Evolutionary conservation across 345 rosid genomes (phyloP), one percentile per base, ranked within the genome.

Genomic region (Moringa oleifera): DNA sequence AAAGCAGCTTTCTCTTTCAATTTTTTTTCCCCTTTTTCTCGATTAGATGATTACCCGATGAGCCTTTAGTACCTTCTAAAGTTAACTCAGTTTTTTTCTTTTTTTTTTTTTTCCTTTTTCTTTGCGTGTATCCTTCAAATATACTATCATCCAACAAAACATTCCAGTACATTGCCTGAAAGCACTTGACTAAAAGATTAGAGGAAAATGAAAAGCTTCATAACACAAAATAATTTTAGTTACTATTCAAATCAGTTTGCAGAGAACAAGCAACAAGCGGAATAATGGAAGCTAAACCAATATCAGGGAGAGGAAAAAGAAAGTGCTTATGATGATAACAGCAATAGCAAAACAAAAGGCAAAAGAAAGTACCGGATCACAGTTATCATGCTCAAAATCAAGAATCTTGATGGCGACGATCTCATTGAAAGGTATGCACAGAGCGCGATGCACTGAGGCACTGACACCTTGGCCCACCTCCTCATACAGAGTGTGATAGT

Each of bases 391-490:
- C 72, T 93, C 98, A 47, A 93, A 93, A 71, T 93, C 98, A 57
- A 93, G 96, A 75, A 93, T 88, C 86, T 93, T 93, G 72, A 93
- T 83, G 31, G 97, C 97, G 53, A 93, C 95, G 59, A 90, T 65
- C 73, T 93, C 95, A 52, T 81, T 77, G 63, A 80, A 72, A 0
- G 96, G 81, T 33, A 83, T 66, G 50, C 98, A 93, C 37, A 88
- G 64, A 62, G 97, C 94, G 19, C 98, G 96, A 56, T 78, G 89
- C 25, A 93, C 98, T 9, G 88, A 58, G 52, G 98, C 98, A 66
- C 98, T 93, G 4, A 88, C 94, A 25, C 98, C 98, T 57, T 90
- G 96, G 0, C 98, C 98, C 22, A 93, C 82, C 67, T 85, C 92
- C 72, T 93, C 98, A 46, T 79, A 83, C 20, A 93, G 72, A 0